Base-by-base conservation (phyloP, 164 flowering plant genomes). In the Liquidambar formosana region DNA sequence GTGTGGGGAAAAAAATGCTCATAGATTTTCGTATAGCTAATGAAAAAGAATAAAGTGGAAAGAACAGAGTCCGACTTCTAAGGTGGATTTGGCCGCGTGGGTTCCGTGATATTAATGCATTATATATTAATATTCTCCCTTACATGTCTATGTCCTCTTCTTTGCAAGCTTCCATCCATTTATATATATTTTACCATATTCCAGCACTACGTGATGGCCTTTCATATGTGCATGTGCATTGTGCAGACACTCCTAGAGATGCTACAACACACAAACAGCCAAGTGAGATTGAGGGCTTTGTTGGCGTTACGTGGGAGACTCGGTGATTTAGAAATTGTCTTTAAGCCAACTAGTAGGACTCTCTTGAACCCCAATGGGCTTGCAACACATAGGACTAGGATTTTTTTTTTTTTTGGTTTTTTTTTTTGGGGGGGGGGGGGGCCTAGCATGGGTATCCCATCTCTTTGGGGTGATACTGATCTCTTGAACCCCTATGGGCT, bases 31-130 rank as follows among this genome's bases (percentile, higher is more conserved):
- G 81, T 14, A 71, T 77, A 72, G 52, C 38, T 43, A 22, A n/a
- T 61, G 23, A 46, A 22, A 60, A 23, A 16, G 46, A 66, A 44
- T 22, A 33, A 33, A 33, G 41, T 33, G 41, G 33, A 45, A 57
- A 70, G 73, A 10, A 18, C 49, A 63, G 11, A 47, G 26, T 63
- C 75, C 64, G 76, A 61, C 76, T 80, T 76, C 79, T 75, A 47
- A 78, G 78, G 82, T 65, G 77, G 91, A 83, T 85, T 77, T 72
- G 75, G 62, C 61, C 84, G 86, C 88, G 83, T 85, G 89, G 75
- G 61, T 56, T 46, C 48, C 52, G 23, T 22, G 38, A 45, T 61
- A 49, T 60, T 67, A 58, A 38, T 41, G 57, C 67, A 46, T 28
- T n/a, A n/a, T n/a, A n/a, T n/a, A n/a, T n/a, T n/a, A n/a, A 22